These are phyloP conservation scores for Phyllosticta capitalensis DNA, from an alignment of 2,329 filamentous ascomycete genomes.

Conservation along the genomic window DNA sequence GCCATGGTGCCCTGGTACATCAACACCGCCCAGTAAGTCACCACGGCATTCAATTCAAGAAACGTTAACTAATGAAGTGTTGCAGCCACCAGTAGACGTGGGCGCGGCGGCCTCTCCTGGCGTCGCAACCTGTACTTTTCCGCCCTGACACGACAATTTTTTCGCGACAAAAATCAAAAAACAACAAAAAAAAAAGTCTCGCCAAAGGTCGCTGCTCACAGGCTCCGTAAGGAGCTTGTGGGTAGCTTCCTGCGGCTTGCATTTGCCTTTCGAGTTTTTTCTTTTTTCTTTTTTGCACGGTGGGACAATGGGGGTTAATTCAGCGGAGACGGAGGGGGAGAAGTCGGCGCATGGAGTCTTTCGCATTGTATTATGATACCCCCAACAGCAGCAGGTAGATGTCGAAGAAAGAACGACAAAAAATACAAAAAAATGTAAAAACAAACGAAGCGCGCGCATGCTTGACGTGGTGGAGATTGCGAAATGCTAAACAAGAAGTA, in stretches of 20 bases:
- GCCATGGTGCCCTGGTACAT: background rate
- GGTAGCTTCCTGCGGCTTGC: too few species aligned
- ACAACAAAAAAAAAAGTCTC: too few species aligned
- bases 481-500: background rate
- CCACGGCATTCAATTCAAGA: too few species aligned
- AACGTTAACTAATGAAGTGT: background rate
- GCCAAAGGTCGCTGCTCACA: too few species aligned
- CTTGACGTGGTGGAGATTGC: background rate
- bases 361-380: background rate
- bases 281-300: background rate
- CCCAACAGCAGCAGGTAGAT: background rate
- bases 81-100: background rate
- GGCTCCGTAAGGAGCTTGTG: too few species aligned
- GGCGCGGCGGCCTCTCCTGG: background rate
- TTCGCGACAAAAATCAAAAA: too few species aligned
- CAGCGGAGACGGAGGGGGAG: background rate
- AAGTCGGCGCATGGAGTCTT: background rate
- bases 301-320: background rate
- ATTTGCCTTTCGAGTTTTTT: background rate
- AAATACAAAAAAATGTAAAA: background rate
- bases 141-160: too few species aligned
- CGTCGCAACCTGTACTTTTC: too few species aligned
- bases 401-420: slow-evolving; percentile 4
- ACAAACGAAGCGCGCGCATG: background rate
- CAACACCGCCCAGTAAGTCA: background rate